Evolutionary conservation across 1,284 basidiomycete species (phyloP).

Genomic region (Cronartium ribicola): DNA sequence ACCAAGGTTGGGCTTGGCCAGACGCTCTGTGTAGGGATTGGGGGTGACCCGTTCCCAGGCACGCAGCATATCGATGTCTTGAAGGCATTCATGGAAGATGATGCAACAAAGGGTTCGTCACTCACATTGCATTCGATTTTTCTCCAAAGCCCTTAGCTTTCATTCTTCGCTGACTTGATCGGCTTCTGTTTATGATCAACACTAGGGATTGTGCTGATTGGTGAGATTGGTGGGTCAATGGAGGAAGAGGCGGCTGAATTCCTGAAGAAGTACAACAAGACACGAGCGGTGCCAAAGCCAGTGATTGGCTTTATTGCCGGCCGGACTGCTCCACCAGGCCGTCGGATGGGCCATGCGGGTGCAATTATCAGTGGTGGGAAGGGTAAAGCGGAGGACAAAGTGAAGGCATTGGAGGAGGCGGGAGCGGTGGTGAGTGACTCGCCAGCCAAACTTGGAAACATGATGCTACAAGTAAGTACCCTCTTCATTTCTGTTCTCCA

Average conservation of each 20-base stretch:
- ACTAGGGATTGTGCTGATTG: conserved; percentile 91
- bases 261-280: conserved; percentile 86
- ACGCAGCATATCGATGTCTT: conserved; percentile 93
- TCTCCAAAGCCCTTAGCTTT: not conserved
- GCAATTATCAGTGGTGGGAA: conserved; percentile 98
- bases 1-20: conserved; percentile 94
- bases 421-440: conserved; percentile 91
- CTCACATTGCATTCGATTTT: conserved; percentile 43
- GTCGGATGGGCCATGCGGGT: conserved; percentile 97
- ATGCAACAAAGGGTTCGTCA: conserved; percentile 70
- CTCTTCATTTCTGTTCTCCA: not conserved
- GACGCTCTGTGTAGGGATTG: conserved; percentile 93
- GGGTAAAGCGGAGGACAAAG: conserved; percentile 92
- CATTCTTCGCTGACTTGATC: not conserved
- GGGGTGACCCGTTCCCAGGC: conserved; percentile 98
- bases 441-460: conserved; percentile 85
- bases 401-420: conserved; percentile 84
- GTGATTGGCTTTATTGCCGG: conserved; percentile 98
- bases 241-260: conserved; percentile 95
- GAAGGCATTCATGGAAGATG: conserved; percentile 92
- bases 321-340: conserved; percentile 86
- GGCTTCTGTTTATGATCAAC: conserved; percentile 4
- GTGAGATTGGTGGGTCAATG: conserved; percentile 98
- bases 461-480: conserved; percentile 71
- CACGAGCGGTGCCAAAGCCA: conserved; percentile 79